These are phyloP conservation scores for Ziziphus jujuba DNA, from an alignment of 306 rosid species.

Conservation along the genomic window DNA sequence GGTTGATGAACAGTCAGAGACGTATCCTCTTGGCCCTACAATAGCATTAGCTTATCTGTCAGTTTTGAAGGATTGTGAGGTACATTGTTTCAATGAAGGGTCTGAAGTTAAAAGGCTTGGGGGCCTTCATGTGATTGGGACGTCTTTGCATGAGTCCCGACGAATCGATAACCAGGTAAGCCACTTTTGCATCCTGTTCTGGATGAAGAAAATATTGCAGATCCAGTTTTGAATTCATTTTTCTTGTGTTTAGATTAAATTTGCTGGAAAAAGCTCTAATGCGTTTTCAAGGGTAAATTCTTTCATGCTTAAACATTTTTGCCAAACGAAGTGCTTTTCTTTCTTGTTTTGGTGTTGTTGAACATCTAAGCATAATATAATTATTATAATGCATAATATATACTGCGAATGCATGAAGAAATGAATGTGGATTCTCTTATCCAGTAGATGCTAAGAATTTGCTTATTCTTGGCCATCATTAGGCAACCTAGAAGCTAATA, in stretches of 20 bases:
- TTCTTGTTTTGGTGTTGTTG: too few relatives aligned
- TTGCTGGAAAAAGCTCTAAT: not conserved
- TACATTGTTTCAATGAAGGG: constrained; percentile 76
- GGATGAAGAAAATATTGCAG: constrained; percentile 11
- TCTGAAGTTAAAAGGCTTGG: constrained; percentile 89
- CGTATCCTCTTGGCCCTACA: constrained; percentile 90
- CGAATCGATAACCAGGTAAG: constrained; percentile 97
- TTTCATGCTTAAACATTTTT: too few relatives aligned
- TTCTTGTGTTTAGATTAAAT: not conserved
- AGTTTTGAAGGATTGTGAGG: constrained; percentile 83
- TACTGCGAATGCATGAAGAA: not conserved
- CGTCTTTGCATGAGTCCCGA: constrained; percentile 93
- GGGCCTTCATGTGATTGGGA: constrained; percentile 96
- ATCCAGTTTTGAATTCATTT: not conserved
- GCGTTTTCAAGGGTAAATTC: too few relatives aligned
- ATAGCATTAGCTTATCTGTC: constrained; percentile 80
- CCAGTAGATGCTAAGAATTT: not conserved
- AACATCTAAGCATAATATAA: too few relatives aligned
- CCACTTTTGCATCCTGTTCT: constrained; percentile 18
- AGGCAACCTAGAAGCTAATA: not conserved
- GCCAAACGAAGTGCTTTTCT: too few relatives aligned
- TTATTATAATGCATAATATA: too few relatives aligned
- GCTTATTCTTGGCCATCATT: not conserved
- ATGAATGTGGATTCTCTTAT: not conserved
- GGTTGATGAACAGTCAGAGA: constrained; percentile 71